phyloP scores from a whole-genome alignment of 441 rosid genomes.

The Gossypium schwendimanii region DNA sequence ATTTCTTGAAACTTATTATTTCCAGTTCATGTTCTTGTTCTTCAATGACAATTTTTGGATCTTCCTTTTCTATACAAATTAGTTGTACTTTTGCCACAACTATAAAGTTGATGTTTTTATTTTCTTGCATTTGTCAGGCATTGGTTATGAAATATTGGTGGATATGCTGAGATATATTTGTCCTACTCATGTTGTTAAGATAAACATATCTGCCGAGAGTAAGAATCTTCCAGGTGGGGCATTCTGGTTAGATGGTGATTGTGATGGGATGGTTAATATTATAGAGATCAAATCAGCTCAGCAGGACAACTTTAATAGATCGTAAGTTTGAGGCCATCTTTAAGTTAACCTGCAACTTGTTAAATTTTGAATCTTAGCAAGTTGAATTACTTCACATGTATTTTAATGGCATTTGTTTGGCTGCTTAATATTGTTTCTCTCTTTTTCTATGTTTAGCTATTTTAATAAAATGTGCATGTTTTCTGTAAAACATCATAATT shows the following conservation, averaged over 20 bases:
- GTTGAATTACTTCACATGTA: background rate
- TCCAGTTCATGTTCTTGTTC: background rate
- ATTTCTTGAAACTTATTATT: background rate
- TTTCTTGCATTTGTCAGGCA: slow-evolving; percentile 37
- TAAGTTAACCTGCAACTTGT: background rate
- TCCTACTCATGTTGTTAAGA: slow-evolving; percentile 83
- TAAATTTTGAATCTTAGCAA: background rate
- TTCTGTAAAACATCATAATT: background rate
- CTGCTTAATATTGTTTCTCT: background rate
- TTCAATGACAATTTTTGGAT: background rate
- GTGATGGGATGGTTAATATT: slow-evolving; percentile 34
- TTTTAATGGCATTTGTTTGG: background rate
- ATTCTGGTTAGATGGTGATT: slow-evolving; percentile 61
- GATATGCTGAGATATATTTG: slow-evolving; percentile 57
- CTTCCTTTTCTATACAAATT: background rate
- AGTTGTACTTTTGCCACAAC: background rate
- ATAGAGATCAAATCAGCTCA: slow-evolving; percentile 64
- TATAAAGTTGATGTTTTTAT: background rate
- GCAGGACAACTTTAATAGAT: slow-evolving; percentile 55
- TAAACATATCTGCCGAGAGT: slow-evolving; percentile 47
- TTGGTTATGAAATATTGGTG: slow-evolving; percentile 80
- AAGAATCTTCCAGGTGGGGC: slow-evolving; percentile 76
- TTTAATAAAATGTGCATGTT: background rate
- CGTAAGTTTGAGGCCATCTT: slow-evolving; percentile 40
- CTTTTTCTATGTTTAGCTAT: background rate